Conservation (phyloP, 129 eudicot genomes). For the Chrysanthemum lavandulifolium region DNA sequence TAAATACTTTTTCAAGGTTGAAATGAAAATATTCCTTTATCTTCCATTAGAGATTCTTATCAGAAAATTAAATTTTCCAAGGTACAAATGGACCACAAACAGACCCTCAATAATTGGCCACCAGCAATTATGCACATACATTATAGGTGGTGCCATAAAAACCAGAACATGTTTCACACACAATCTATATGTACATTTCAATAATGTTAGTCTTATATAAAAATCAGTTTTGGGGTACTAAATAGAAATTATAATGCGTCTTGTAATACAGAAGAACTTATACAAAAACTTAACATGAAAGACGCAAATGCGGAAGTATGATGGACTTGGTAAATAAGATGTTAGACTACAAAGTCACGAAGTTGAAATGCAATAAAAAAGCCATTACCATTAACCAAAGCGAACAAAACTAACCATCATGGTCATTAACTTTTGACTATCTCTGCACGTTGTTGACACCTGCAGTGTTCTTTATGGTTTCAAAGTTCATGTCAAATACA, state of each 20-base stretch:
- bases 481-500: not conserved
- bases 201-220: not conserved
- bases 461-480: not conserved
- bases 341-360: not conserved
- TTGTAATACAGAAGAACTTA: too few relatives aligned
- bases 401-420: not conserved
- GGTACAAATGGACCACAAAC: constrained; percentile 23
- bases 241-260: too few relatives aligned
- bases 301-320: not conserved
- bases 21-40: constrained; percentile 16
- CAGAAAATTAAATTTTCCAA: not conserved
- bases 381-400: too few relatives aligned
- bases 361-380: not conserved
- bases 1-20: constrained; percentile 19
- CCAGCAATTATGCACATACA: not conserved
- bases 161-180: constrained; percentile 9
- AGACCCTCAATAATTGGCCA: constrained; percentile 14
- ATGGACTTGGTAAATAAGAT: too few relatives aligned
- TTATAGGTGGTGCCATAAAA: constrained; percentile 21
- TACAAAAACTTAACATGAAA: not conserved
- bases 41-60: constrained; percentile 13
- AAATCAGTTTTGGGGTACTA: not conserved
- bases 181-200: not conserved
- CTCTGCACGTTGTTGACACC: not conserved
- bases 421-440: not conserved